Conservation (phyloP, 169 alveolate species). For the Amoebophrya sp. region DNA sequence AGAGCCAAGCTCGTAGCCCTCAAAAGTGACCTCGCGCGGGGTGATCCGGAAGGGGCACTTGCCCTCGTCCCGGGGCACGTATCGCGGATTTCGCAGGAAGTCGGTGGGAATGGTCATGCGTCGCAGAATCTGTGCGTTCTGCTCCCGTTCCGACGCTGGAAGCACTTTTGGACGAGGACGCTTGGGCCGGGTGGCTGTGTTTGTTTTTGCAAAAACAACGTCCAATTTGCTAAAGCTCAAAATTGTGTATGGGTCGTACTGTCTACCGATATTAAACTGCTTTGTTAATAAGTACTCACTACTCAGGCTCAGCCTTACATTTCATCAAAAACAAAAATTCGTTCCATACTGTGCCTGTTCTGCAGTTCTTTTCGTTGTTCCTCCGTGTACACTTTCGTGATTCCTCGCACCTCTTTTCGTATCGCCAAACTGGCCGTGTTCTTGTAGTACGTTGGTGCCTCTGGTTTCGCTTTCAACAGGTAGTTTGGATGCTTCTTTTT, state of each 20-base stretch:
- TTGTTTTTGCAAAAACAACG: too few species aligned
- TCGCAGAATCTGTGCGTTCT: not conserved
- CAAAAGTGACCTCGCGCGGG: not conserved
- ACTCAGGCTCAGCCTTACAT: too few species aligned
- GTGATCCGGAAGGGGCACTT: constrained; percentile 25
- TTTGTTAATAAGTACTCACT: too few species aligned
- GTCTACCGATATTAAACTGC: too few species aligned
- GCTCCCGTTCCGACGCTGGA: not conserved
- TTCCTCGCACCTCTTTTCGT: constrained; percentile 14
- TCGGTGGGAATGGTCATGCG: constrained; percentile 16
- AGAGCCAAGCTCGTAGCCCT: not conserved
- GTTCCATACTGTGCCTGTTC: not conserved
- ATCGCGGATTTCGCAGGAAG: constrained; percentile 3
- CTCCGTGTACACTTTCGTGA: not conserved
- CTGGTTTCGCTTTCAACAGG: not conserved
- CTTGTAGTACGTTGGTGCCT: constrained; percentile 2
- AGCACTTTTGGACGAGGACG: constrained; percentile 3
- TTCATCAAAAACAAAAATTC: not conserved
- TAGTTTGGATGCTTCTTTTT: not conserved
- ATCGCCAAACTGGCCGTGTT: not conserved
- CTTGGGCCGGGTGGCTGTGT: not conserved
- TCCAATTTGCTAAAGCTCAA: too few species aligned
- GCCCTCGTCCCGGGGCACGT: not conserved
- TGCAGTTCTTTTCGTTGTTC: not conserved
- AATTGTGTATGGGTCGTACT: too few species aligned